Base-by-base conservation (phyloP, 441 rosid species). In the Rhodomyrtus psidioides region DNA sequence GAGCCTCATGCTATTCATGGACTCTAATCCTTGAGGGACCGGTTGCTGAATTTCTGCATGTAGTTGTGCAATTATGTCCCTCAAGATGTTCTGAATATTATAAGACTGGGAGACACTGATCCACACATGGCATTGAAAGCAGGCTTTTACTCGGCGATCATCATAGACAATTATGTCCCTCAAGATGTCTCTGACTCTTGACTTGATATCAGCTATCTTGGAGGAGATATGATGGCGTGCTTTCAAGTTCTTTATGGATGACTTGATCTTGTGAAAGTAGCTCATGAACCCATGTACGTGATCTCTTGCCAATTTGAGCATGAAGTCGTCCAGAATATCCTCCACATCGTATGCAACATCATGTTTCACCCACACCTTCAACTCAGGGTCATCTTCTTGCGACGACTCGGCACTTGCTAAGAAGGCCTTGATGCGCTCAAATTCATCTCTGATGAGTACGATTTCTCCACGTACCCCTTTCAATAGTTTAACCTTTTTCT, bases 271-370 rank as follows among this genome's bases (percentile, higher is more conserved):
- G 62, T 1, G 62, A 26, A 26, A 1, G 62, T n/a, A 12, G 3
- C 16, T 3, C 30, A 0, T n/a, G n/a, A n/a, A n/a, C n/a, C n/a
- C n/a, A n/a, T n/a, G 8, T 6, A 16, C 30, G 0, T 58, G 30
- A 12, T 58, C 62, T 58, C 4, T 12, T 5, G 16, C 62, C 62
- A 58, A 58, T 3, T n/a, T 5, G 30, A 58, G 17, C 17, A 2
- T 58, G 30, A 58, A 58, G 2, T 58, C 30, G n/a, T 58, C 62
- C 3, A 58, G 62, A 12, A n/a, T 26, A 12, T 58, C 62, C 62
- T 58, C 30, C 4, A 0, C 4, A 0, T 58, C 62, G 62, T n/a
- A 58, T 26, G 30, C 62, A 58, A 58, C 2, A 6, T 12, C 9
- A 0, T 58, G 17, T n/a, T n/a, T n/a, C 0, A 58, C 30, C 62